Evolutionary conservation across 2,329 filamentous ascomycete genomes (phyloP).

Genomic region (Trichoderma citrinoviride): DNA sequence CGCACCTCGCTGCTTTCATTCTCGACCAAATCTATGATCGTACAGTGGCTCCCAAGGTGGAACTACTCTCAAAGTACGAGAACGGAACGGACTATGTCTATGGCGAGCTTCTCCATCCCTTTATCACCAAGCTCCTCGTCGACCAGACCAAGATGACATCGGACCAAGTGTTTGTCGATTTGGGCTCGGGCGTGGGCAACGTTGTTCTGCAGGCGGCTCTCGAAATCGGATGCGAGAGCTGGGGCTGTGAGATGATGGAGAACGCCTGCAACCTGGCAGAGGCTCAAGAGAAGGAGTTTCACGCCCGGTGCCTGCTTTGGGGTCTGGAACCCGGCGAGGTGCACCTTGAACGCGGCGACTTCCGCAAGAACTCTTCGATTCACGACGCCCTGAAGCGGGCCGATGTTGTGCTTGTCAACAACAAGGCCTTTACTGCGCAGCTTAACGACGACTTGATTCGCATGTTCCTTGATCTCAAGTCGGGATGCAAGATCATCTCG

Average conservation of each 20-base stretch:
- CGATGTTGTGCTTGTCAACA: conserved; percentile 97
- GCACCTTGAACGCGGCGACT: conserved; percentile 79
- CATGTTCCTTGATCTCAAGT: conserved; percentile 90
- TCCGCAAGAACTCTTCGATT: conserved; percentile 70
- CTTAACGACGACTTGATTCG: conserved; percentile 82
- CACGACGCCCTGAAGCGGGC: conserved; percentile 73
- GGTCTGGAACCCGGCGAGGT: conserved; percentile 77
- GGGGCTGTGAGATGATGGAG: conserved; percentile 95
- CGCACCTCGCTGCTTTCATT: conserved; percentile 74
- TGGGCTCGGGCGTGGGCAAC: conserved; percentile 94
- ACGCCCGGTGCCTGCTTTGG: conserved; percentile 83
- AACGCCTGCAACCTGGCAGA: conserved; percentile 82
- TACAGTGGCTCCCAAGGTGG: conserved; percentile 85
- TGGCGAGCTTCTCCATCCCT: conserved; percentile 83
- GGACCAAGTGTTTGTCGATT: conserved; percentile 84
- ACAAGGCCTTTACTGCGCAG: conserved; percentile 88
- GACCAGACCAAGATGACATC: conserved; percentile 74
- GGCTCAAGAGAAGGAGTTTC: conserved; percentile 78
- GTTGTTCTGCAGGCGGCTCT: conserved; percentile 92
- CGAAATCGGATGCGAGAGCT: conserved; percentile 89
- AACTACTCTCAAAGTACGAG: conserved; percentile 79
- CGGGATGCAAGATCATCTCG: conserved; percentile 85
- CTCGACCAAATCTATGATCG: conserved; percentile 86
- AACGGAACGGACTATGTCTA: conserved; percentile 93
- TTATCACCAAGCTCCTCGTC: conserved; percentile 78